Base-by-base conservation (phyloP, 2,329 filamentous ascomycete species). In the Pseudonectria foliicola region DNA sequence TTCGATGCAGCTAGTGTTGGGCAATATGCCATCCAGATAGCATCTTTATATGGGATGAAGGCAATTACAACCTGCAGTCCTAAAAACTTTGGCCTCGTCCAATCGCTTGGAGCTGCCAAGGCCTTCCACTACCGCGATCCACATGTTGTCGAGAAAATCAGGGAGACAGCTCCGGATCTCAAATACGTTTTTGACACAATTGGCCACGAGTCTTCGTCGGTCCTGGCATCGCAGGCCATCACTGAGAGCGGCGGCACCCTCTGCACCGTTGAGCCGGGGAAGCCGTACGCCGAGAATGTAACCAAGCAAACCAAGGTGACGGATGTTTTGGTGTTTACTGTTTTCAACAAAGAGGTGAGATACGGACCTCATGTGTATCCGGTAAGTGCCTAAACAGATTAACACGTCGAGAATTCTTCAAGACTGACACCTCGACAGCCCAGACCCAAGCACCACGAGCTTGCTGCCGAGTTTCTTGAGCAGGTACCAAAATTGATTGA, bases 321-420 rank as follows among this genome's bases (percentile, higher is more conserved):
- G 0, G 59, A 64, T 44, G 62, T 68, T 4, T 43, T 67, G n/a
- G 61, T 68, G 1, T 65, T 59, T 59, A 65, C 59, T 3, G 56
- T 54, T 2, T 68, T 68, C 29, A 35, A 63, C 21, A 62, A 63
- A 34, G 57, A 64, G 4, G 57, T 63, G 31, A 31, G 44, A 3
- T 66, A 64, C 39, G 51, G 54, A 2, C 38, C 49, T 0, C 57
- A 61, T 23, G 42, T 48, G 25, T 67, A 55, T 55, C 55, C 59
- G 5, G 63, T 65, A 37, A 46, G 56, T 12, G 35, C 12, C 7
- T 13, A n/a, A 5, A 21, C 10, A 13, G 8, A 21, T 18, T n/a
- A 3, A 4, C 25, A 6, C 12, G 4, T 10, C 16, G 13, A 11
- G 18, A 30, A 8, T 3, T 7, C 13, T 12, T 18, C 4, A 4